These are phyloP conservation scores for Pseudopyrenochaeta lycopersici DNA, from an alignment of 2,329 filamentous ascomycete genomes.

Conservation along the genomic window DNA sequence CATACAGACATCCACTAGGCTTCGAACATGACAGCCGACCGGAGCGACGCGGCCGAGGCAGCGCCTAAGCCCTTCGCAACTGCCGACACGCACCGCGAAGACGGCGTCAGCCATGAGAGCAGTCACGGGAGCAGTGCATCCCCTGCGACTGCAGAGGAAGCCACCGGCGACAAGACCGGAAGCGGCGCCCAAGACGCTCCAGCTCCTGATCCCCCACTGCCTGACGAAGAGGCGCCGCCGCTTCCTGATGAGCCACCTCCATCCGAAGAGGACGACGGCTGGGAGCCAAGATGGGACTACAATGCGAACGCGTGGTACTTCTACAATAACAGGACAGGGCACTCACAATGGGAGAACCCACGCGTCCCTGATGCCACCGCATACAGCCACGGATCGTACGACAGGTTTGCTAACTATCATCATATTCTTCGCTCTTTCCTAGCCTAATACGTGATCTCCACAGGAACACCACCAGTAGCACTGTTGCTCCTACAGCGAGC, in stretches of 20 bases:
- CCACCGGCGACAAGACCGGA: conserved; percentile 13
- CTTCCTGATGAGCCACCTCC: conserved; percentile 61
- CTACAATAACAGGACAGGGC: conserved; percentile 79
- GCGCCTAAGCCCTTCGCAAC: conserved; percentile 20
- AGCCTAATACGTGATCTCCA: conserved; percentile 40
- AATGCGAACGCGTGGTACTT: conserved; percentile 78
- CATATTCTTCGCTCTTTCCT: conserved; percentile 34
- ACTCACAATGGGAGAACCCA: conserved; percentile 86
- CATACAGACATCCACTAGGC: conserved; percentile 14
- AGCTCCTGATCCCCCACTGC: conserved; percentile 30
- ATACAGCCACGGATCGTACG: conserved; percentile 38
- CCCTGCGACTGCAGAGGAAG: conserved; percentile 13
- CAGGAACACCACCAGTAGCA: conserved; percentile 33
- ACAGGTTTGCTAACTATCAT: conserved; percentile 48
- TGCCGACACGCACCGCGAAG: conserved; percentile 1
- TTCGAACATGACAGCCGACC: conserved; percentile 22
- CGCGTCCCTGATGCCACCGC: conserved; percentile 66
- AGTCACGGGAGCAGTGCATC: conserved; percentile 5
- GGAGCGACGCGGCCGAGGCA: conserved; percentile 15
- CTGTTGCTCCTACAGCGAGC: conserved; percentile 39
- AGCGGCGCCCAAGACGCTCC: conserved; percentile 7
- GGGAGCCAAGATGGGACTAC: conserved; percentile 82
- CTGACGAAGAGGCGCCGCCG: conserved; percentile 44
- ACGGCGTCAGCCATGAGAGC: conserved; percentile 14
- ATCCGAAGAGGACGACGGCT: conserved; percentile 69